Evolutionary conservation across 1,284 basidiomycete species (phyloP).

Genomic region (Afroboletus lepidellus): DNA sequence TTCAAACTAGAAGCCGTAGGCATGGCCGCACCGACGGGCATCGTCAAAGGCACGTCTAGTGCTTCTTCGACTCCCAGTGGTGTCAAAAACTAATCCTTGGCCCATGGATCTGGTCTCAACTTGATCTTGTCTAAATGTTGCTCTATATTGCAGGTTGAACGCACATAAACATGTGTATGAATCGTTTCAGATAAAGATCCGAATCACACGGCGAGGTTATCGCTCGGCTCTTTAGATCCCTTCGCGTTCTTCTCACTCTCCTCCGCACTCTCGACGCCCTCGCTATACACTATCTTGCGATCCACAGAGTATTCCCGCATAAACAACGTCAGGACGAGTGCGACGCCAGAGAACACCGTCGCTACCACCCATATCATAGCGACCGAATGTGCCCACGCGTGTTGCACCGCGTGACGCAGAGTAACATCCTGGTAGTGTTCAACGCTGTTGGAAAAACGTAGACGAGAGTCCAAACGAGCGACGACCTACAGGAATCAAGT

Average conservation of each 20-base stretch:
- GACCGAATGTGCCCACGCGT: conserved; percentile 70
- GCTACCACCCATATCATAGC: conserved; percentile 69
- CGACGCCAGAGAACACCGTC: conserved; percentile 54
- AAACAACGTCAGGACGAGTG: conserved; percentile 57
- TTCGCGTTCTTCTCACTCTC: conserved; percentile 2
- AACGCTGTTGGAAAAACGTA: conserved; percentile 2
- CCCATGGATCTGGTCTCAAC: no score
- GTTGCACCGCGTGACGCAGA: conserved; percentile 52
- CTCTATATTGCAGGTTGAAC: no score
- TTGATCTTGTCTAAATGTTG: no score
- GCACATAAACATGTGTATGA: neutral
- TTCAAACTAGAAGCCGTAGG: neutral
- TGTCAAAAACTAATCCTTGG: no score
- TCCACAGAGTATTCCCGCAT: conserved; percentile 59
- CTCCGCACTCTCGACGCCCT: conserved; percentile 19
- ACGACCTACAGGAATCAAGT: conserved; percentile 60
- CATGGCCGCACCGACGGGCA: no score
- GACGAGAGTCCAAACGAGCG: conserved; percentile 18
- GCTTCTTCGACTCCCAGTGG: no score
- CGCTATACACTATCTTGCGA: conserved; percentile 47
- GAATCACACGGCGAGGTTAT: neutral
- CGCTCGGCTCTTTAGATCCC: neutral
- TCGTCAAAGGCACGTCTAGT: no score
- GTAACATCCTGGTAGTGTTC: conserved; percentile 42
- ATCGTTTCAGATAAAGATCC: neutral